Conservation (phyloP, 441 rosid species). For the Gossypium gossypioides region DNA sequence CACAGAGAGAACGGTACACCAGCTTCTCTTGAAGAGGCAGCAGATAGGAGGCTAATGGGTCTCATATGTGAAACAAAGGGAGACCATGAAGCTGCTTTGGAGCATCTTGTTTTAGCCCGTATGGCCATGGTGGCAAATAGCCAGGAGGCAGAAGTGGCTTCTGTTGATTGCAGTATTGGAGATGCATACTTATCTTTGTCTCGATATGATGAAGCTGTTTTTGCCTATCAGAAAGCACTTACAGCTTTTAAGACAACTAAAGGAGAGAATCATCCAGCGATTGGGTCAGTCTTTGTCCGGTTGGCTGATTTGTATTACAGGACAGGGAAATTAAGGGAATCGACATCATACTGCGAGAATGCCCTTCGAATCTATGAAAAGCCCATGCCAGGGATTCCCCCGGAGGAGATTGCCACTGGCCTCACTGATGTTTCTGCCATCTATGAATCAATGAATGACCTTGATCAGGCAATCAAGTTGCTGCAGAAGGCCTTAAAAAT, state of each 20-base stretch:
- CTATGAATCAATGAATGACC: constrained; percentile 58
- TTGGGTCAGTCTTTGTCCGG: constrained; percentile 56
- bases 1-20: constrained; percentile 44
- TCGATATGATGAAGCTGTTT: constrained; percentile 53
- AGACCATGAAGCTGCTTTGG: constrained; percentile 58
- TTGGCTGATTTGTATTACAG: constrained; percentile 21
- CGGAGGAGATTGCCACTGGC: constrained; percentile 62
- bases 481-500: constrained; percentile 35
- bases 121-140: constrained; percentile 58
- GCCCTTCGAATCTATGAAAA: constrained; percentile 56
- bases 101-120: constrained; percentile 66
- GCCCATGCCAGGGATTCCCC: constrained; percentile 40
- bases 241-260: constrained; percentile 48
- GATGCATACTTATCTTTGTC: constrained; percentile 56
- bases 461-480: constrained; percentile 52
- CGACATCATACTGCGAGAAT: constrained; percentile 56
- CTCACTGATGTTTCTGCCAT: constrained; percentile 52
- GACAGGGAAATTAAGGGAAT: constrained; percentile 55
- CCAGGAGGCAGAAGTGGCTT: constrained; percentile 60
- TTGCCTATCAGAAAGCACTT: constrained; percentile 67
- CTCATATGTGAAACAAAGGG: constrained; percentile 68
- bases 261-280: constrained; percentile 65
- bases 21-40: constrained; percentile 51
- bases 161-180: constrained; percentile 62
- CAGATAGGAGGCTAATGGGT: constrained; percentile 69